These are phyloP conservation scores for Pelargonium citronellum DNA, from an alignment of 441 rosid genomes.

Conservation along the genomic window DNA sequence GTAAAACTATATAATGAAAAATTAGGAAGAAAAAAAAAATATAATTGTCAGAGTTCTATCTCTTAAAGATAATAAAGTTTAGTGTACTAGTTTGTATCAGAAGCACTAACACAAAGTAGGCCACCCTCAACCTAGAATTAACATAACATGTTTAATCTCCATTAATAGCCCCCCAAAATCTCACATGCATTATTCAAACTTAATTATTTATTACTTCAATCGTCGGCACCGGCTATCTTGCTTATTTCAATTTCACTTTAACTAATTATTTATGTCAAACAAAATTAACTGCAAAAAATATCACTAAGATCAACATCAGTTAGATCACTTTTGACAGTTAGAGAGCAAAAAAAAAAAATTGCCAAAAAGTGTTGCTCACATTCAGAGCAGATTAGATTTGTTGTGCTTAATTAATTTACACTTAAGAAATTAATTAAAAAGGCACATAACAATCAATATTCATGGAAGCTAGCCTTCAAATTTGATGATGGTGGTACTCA, in stretches of 20 bases:
- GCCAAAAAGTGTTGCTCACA: background rate
- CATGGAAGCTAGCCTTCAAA: conserved; percentile 1
- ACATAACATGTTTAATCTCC: background rate
- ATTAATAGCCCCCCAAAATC: background rate
- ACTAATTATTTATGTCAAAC: background rate
- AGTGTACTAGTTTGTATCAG: no score
- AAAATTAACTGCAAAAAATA: background rate
- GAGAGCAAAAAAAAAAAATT: background rate
- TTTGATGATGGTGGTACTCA: background rate
- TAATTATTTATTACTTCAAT: background rate
- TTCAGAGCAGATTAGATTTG: background rate
- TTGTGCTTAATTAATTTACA: background rate
- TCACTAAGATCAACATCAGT: background rate
- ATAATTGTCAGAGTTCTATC: no score
- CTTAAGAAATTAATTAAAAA: background rate
- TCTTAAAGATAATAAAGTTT: no score
- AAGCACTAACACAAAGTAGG: background rate
- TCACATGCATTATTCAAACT: background rate
- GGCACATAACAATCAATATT: background rate
- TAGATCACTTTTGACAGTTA: background rate
- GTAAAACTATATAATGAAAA: no score
- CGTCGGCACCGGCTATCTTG: conserved; percentile 7
- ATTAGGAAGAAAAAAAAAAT: no score
- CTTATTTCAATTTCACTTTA: background rate
- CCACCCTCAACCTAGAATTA: background rate